Percentiles rank a stretch among this genome's conserved stretches.
These are phyloP conservation scores for Hypoxylon sp. DNA, from an alignment of 2,329 filamentous ascomycete species.

Conservation along the genomic window DNA sequence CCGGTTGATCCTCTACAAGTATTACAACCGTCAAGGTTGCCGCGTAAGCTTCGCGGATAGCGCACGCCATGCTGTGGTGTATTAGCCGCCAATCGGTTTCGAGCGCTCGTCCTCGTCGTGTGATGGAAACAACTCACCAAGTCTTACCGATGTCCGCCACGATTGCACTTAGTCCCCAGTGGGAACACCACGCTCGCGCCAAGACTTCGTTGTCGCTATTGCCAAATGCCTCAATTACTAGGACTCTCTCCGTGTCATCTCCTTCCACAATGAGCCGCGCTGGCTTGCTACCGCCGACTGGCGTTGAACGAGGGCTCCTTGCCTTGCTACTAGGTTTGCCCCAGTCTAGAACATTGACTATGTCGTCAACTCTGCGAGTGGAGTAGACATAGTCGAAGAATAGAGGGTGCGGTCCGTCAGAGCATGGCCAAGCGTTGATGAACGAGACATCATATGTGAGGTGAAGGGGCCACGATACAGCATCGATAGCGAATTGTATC, in stretches of 20 bases:
- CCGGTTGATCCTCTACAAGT: constrained; percentile 66
- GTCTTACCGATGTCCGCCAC: constrained; percentile 77
- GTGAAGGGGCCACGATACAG: constrained; percentile 72
- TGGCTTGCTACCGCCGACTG: constrained; percentile 42
- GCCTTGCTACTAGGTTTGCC: constrained; percentile 56
- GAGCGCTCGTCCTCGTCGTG: constrained; percentile 21
- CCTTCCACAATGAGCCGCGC: constrained; percentile 49
- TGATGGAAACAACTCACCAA: constrained; percentile 62
- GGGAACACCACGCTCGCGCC: constrained; percentile 80
- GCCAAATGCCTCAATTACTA: constrained; percentile 79
- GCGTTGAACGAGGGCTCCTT: constrained; percentile 43
- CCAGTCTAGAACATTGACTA: constrained; percentile 77
- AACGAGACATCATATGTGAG: constrained; percentile 76
- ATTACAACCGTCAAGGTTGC: constrained; percentile 80
- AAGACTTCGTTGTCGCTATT: constrained; percentile 82
- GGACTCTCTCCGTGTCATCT: constrained; percentile 72
- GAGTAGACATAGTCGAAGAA: constrained; percentile 78
- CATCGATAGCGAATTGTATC: constrained; percentile 73
- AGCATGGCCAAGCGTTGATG: constrained; percentile 74
- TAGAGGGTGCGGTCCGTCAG: constrained; percentile 73
- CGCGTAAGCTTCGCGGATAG: constrained; percentile 80
- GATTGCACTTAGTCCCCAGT: constrained; percentile 79
- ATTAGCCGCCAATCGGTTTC: constrained; percentile 40
- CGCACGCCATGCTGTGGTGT: constrained; percentile 72
- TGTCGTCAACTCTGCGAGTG: constrained; percentile 70